Percentiles rank a stretch among this genome's conserved stretches.
Conservation (phyloP, 192 early-diverging fungal genomes). For the Thoreauomyces humboldtii region DNA sequence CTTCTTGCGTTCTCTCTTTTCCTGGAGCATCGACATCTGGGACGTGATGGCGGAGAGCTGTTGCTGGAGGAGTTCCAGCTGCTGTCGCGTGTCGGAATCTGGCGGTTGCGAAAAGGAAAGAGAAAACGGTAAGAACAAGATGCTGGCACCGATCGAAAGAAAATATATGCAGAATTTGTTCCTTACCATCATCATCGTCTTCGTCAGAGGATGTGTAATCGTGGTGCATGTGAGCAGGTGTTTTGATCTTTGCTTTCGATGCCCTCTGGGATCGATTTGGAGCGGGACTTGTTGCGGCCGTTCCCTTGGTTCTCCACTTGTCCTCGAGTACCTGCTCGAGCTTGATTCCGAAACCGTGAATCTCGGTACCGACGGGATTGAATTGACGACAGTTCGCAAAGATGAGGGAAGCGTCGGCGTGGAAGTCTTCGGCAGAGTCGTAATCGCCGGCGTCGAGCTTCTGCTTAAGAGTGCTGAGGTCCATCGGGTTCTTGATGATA, state of each 20-base stretch:
- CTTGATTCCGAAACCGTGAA: conserved; percentile 67
- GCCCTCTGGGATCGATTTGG: conserved; percentile 12
- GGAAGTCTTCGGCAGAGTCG: conserved; percentile 61
- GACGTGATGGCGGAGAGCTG: conserved; percentile 21
- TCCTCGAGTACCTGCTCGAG: conserved; percentile 77
- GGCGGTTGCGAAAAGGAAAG: no score
- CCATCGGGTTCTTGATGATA: conserved; percentile 88
- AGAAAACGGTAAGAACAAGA: no score
- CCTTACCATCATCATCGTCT: conserved; percentile 32
- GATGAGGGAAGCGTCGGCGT: conserved; percentile 75
- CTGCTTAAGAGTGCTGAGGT: conserved; percentile 72
- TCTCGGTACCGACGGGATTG: conserved; percentile 64
- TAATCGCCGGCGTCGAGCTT: conserved; percentile 71
- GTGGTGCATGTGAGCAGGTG: background rate
- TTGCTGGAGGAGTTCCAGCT: conserved; percentile 26
- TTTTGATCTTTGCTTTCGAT: conserved; percentile 23
- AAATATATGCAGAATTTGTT: no score
- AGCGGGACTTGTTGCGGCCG: conserved; percentile 6
- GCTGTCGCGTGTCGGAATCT: conserved; percentile 12
- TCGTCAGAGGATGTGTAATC: conserved; percentile 23
- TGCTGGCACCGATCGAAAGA: no score
- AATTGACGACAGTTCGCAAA: conserved; percentile 83
- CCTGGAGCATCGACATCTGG: conserved; percentile 28
- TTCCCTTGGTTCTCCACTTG: conserved; percentile 61
- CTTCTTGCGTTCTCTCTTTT: conserved; percentile 32